Evolutionary conservation across 768 basidiomycete genomes (phyloP).

Genomic region (Boletus rubropictus): DNA sequence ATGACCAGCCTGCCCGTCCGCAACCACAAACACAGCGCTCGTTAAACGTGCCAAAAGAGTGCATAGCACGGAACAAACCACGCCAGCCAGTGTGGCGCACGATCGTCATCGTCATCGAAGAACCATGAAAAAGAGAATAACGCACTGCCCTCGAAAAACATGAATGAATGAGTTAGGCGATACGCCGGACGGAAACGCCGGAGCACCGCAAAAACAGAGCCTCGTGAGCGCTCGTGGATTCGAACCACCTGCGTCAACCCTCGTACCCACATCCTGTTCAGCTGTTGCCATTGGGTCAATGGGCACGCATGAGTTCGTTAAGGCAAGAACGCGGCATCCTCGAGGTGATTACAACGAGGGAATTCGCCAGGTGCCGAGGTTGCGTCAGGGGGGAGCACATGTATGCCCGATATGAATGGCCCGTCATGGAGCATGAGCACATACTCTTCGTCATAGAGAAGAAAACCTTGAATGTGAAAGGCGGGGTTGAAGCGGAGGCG

Average conservation of each 20-base stretch:
- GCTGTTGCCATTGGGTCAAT: not conserved
- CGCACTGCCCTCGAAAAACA: too few species aligned
- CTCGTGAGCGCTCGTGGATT: too few species aligned
- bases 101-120: too few species aligned
- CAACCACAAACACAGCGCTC: too few species aligned
- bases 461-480: slow-evolving; percentile 9
- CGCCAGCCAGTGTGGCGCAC: too few species aligned
- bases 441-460: slow-evolving; percentile 15
- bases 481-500: slow-evolving; percentile 29
- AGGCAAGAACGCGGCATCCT: slow-evolving; percentile 22
- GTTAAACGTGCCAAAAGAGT: too few species aligned
- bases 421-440: slow-evolving; percentile 7
- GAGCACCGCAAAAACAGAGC: too few species aligned
- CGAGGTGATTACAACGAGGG: slow-evolving; percentile 28
- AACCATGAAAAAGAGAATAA: too few species aligned
- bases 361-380: slow-evolving; percentile 7
- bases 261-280: slow-evolving; percentile 12
- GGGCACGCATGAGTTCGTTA: not conserved
- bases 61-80: too few species aligned
- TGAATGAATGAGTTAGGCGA: too few species aligned
- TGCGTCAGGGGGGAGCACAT: slow-evolving; percentile 9
- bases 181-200: too few species aligned
- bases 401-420: slow-evolving; percentile 10
- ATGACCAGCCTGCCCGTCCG: too few species aligned
- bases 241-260: not conserved